Evolutionary conservation across 2,329 filamentous ascomycete genomes (phyloP).

Genomic region (Aspergillus sp.): DNA sequence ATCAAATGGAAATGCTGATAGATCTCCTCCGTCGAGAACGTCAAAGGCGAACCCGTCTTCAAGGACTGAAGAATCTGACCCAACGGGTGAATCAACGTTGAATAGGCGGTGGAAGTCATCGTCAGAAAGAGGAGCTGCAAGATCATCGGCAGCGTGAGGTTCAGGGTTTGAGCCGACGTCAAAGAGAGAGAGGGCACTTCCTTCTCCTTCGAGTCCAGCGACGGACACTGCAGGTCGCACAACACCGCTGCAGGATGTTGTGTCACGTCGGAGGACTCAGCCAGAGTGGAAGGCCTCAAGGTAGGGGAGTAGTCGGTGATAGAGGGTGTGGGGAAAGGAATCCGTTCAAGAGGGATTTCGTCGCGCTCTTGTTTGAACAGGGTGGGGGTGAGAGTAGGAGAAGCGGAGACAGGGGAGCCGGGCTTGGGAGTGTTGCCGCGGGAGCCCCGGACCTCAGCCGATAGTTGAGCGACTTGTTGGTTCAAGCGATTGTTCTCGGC

Average conservation of each 20-base stretch:
- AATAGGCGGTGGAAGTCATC: conserved; percentile 64
- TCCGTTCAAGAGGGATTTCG: conserved; percentile 44
- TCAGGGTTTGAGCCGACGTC: conserved; percentile 42
- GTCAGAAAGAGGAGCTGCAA: conserved; percentile 68
- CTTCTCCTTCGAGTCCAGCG: conserved; percentile 61
- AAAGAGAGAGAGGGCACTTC: conserved; percentile 47
- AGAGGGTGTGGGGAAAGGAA: conserved; percentile 44
- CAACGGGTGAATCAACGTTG: conserved; percentile 67
- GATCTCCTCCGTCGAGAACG: conserved; percentile 57
- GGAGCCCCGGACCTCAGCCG: conserved; percentile 47
- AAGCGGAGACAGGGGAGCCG: conserved; percentile 35
- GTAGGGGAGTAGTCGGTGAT: conserved; percentile 43
- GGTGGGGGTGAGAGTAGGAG: conserved; percentile 44
- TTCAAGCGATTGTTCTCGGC: conserved; percentile 54
- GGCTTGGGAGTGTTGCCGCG: conserved; percentile 43
- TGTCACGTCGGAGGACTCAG: conserved; percentile 82
- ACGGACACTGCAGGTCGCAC: conserved; percentile 99
- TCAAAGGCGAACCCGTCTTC: conserved; percentile 75
- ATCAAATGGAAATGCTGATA: conserved; percentile 55
- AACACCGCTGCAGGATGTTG: conserved; percentile 99
- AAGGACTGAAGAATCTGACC: conserved; percentile 74
- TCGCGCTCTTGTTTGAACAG: conserved; percentile 49
- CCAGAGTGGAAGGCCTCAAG: conserved; percentile 46
- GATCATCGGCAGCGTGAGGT: conserved; percentile 58
- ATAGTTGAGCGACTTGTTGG: conserved; percentile 54